Base-by-base conservation (phyloP, 106 monocot species). In the Dendrobium officinale region DNA sequence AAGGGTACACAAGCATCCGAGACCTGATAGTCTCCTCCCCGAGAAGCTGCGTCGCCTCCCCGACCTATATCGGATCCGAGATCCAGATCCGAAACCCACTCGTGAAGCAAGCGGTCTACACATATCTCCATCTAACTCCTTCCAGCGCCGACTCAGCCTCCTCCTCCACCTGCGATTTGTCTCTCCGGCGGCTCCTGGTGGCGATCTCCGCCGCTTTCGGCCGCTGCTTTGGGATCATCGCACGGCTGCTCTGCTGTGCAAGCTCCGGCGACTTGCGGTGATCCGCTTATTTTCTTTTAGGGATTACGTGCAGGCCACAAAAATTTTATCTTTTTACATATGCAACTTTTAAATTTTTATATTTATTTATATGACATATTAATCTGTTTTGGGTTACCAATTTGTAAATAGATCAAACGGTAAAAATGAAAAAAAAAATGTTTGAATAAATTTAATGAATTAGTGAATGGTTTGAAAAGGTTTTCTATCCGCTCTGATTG, bases 21-120 rank as follows among this genome's bases (percentile, higher is more conserved):
- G 83, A 86, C 43, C 44, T 83, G 75, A 54, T 84, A 40, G 6
- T 18, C 15, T 72, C 75, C 37, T 33, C 68, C 42, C 11, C 75
- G 55, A 9, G 24, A 79, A 81, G 54, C 78, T 49, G 78, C 78
- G 72, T 27, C 84, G 77, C 47, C 67, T 75, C 80, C 13, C 33
- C 84, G 29, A 73, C 37, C 47, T 9, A 31, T 4, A 33, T 15
- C 42, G 73, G 74, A 19, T 82, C 77, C 51, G 84, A 86, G 81
- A 83, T 80, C 89, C 66, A 76, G 79, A 92, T 92, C 81, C 67
- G 81, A 33, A 89, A 92, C 82, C 89, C 80, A 15, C 86, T 92
- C 20, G 84, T 92, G 19, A 92, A 89, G 85, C 89, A 84, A 19
- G 92, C 92, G n/a, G 92, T 89, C 56, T 82, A 86, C 80, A 87